Evolutionary conservation across 257 asterid genomes (phyloP), one percentile per base, ranked within the genome.

Genomic region (Capsicum baccatum): DNA sequence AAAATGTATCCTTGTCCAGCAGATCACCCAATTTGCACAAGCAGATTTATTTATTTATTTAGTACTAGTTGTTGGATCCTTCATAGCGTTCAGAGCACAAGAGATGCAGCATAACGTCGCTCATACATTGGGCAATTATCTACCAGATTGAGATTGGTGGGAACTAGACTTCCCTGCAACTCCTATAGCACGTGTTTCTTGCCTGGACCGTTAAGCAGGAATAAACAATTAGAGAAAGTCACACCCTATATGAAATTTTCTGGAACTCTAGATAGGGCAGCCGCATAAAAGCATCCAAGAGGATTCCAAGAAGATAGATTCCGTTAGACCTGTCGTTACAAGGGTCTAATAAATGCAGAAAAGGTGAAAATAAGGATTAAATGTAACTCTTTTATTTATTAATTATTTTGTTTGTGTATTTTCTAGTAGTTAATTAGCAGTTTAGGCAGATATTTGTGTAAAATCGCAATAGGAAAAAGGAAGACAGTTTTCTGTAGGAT

Each of bases 151-250:
- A 21, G 59, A 54, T 13, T 26, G 64, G 33, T 9, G 48, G 7
- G 47, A 8, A 26, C 26, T 78, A 54, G 64, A 78, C 54, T 54
- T 33, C 50, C 81, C 26, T 39, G 15, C 48, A 26, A 54, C 81
- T 50, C 47, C 5, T 26, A 14, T 52, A 14, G 48, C 48, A 78
- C 15, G 47, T 26, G 50, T 78, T 78, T 78, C 82, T 26, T 33
- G 64, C 82, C 82, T 78, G 82, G 50, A 54, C 62, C n/a, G 2
- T 74, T 52, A 52, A 74, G 81, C 47, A 50, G 35, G 60, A 74
- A 50, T 21, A 54, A 52, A 37, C 15, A 54, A 78, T 50, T 50
- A 74, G 19, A 74, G 81, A 74, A 50, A 50, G 47, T 50, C 50
- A 68, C 21, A 15, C 13, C 13, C 50, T 16, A 68, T 12, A 48